phyloP scores from a whole-genome alignment of 805 yeast species.

The Starmerella apicola region DNA sequence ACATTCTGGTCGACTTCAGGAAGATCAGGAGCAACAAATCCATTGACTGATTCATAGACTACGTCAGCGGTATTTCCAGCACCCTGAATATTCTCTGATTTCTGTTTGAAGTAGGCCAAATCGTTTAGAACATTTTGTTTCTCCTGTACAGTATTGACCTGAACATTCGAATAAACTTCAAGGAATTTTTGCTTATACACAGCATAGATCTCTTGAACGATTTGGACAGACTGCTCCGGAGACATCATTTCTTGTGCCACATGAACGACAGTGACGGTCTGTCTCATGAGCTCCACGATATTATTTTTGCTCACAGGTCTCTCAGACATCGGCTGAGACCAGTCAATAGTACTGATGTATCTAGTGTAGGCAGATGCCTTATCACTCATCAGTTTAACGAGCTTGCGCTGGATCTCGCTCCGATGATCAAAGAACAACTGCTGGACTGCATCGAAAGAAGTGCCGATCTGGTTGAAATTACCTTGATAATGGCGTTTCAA shows the following conservation, averaged over 20 bases:
- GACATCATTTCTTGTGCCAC: slow-evolving; percentile 50
- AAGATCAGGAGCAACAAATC: slow-evolving; percentile 25
- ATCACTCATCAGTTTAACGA: slow-evolving; percentile 60
- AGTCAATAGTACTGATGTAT: slow-evolving; percentile 37
- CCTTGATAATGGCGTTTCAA: slow-evolving; percentile 24
- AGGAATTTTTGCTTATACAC: slow-evolving; percentile 45
- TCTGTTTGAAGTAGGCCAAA: slow-evolving; percentile 51
- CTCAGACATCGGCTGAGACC: slow-evolving; percentile 34
- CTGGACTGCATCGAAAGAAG: slow-evolving; percentile 31
- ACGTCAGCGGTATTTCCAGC: slow-evolving; percentile 51
- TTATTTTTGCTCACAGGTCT: slow-evolving; percentile 49
- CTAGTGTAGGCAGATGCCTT: slow-evolving; percentile 41
- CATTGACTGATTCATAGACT: slow-evolving; percentile 48
- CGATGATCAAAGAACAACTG: slow-evolving; percentile 46
- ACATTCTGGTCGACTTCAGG: background rate
- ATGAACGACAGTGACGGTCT: slow-evolving; percentile 50
- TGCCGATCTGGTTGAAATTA: background rate
- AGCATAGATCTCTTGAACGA: slow-evolving; percentile 32
- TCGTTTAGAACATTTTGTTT: slow-evolving; percentile 47
- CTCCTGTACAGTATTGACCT: slow-evolving; percentile 23
- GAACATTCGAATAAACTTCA: slow-evolving; percentile 38
- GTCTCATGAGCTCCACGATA: slow-evolving; percentile 55
- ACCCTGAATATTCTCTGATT: slow-evolving; percentile 45
- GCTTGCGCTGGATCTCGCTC: slow-evolving; percentile 46
- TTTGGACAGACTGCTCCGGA: slow-evolving; percentile 16